Evolutionary conservation across 2,329 filamentous ascomycete genomes (phyloP), one percentile per base, ranked within the genome.

Genomic region (Monosporascus ibericus): DNA sequence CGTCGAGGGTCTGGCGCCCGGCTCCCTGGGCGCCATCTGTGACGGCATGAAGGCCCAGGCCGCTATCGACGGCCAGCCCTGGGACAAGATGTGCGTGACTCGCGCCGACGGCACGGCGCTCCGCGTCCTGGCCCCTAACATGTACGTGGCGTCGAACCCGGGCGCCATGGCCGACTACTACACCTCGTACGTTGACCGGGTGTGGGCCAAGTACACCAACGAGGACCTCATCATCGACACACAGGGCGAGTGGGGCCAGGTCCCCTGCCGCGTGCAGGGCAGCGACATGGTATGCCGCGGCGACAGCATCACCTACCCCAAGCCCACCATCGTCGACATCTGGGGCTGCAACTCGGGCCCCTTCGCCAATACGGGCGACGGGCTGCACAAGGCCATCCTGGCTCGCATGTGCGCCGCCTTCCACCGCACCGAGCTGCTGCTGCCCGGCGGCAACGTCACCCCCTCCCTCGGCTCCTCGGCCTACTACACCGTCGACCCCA

Each of bases 351-450:
- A 73, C 60, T 68, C 66, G 14, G 76, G 75, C 0, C 68, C 75
- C 0, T 77, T 78, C 38, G 64, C 53, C 0, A 66, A 66, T 3
- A 48, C 52, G 1, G 50, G 49, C 1, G 59, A 58, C 5, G 69
- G 70, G 51, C 58, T 72, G 1, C 72, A 73, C 48, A 56, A 64
- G 1, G 70, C 70, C 1, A 63, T 75, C 1, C 64, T 75, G 3
- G 69, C 75, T 1, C 72, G 74, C 20, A 66, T 78, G 6, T 78
- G 75, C 50, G 74, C 76, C 0, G 75, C 73, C 2, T 76, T 78
- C 55, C 62, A 67, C 24, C 72, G 76, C 6, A 68, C 66, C 25
- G 77, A 70, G n/a, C 65, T 75, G 15, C 64, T 76, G 47, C 49
- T 77, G 3, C 64, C 70, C 11, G 73, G 71, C 0, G 76, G 76